Percentiles rank a stretch among this genome's conserved stretches.
phyloP scores from a whole-genome alignment of 768 basidiomycete species.

The Termitomyces sp. region DNA sequence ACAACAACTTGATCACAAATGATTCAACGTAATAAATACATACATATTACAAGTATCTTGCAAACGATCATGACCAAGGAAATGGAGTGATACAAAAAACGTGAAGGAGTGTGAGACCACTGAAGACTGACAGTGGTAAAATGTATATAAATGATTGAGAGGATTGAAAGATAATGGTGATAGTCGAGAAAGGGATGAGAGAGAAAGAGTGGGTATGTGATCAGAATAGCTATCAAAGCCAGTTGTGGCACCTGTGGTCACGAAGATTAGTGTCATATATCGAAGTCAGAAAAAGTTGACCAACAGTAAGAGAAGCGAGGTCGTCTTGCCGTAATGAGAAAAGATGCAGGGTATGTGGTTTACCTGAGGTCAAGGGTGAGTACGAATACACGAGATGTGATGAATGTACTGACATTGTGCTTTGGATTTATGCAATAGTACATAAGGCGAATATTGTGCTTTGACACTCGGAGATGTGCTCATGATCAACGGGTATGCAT shows the following conservation, averaged over 20 bases:
- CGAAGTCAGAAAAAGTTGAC: not conserved
- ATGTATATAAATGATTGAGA: not conserved
- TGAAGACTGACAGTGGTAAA: not conserved
- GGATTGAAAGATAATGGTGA: not conserved
- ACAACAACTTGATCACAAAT: too few species aligned
- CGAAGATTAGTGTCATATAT: not conserved
- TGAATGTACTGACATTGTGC: not conserved
- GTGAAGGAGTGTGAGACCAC: too few species aligned
- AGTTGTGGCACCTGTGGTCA: not conserved
- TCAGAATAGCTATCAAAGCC: not conserved
- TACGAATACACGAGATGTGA: not conserved
- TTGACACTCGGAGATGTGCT: not conserved
- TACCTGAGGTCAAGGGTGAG: not conserved
- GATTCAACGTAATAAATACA: too few species aligned
- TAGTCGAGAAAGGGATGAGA: not conserved
- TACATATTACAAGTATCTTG: too few species aligned
- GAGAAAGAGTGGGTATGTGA: not conserved
- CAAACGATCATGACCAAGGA: too few species aligned
- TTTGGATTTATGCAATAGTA: too few species aligned
- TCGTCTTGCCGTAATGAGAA: not conserved
- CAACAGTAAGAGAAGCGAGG: not conserved
- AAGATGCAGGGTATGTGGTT: not conserved
- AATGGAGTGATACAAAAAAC: too few species aligned
- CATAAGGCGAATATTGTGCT: not conserved
- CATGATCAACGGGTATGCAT: not conserved